Evolutionary conservation across 768 basidiomycete genomes (phyloP), one percentile per base, ranked within the genome.

Genomic region (Suillus lakei): DNA sequence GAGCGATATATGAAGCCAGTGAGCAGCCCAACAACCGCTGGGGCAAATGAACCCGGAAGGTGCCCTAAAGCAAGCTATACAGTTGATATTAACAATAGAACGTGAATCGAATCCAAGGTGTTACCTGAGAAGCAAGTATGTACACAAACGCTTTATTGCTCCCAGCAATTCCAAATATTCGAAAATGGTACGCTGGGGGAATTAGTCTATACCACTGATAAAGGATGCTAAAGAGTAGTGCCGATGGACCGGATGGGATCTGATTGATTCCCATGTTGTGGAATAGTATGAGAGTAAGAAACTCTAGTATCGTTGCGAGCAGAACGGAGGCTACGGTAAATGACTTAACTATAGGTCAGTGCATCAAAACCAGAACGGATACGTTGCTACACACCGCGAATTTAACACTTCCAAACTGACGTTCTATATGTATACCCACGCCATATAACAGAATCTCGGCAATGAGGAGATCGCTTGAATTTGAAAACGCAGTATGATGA

Each of bases 351-450:
- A 43, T 68, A 65, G 60, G 63, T 67, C 60, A 64, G 38, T 56
- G 18, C 16, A 26, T 48, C 32, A 23, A 13, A 50, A 34, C n/a
- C 13, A 46, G 26, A 15, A 39, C 30, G 62, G 26, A 64, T 61
- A 32, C n/a, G 54, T 32, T 43, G 55, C 38, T 15, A 76, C 88
- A 77, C 68, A 95, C 94, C 36, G 93, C 93, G 78, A 86, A 98
- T 76, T 98, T 98, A 64, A 91, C 77, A 62, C 89, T 89, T 13
- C 96, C 96, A 72, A 95, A 98, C 48, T 88, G 87, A 61, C 96
- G 86, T 72, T 98, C 96, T 36, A 97, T 83, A 30, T 84, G 85
- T 2, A 93, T 75, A 3, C 85, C 87, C 23, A 88, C 82, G 71
- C 88, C 88, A 78, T 90, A 96, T 1, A 97, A 77, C 5, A 95